Conservation (phyloP, 202 grass and related monocot species). For the Panicum hallii region DNA sequence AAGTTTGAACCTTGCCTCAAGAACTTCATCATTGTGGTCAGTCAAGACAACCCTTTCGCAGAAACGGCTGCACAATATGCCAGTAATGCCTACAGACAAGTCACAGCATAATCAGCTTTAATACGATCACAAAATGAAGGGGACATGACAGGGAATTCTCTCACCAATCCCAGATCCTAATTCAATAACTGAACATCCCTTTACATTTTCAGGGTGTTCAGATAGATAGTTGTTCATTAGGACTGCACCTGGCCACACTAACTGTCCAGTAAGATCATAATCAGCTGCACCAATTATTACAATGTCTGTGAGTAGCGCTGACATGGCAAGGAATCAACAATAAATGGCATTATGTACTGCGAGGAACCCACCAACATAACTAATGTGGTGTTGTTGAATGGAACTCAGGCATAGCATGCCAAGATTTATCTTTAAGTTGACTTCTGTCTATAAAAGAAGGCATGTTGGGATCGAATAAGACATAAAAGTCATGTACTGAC, state of each 20-base stretch:
- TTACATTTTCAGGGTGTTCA: conserved; percentile 76
- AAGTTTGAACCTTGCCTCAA: conserved; percentile 79
- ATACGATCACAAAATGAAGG: conserved; percentile 12
- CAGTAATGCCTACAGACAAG: conserved; percentile 73
- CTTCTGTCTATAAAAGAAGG: neutral
- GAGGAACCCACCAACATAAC: conserved; percentile 27
- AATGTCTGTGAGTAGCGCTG: conserved; percentile 22
- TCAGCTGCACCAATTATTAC: conserved; percentile 73
- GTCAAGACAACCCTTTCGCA: conserved; percentile 78
- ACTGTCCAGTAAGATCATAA: conserved; percentile 95
- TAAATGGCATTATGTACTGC: conserved; percentile 3
- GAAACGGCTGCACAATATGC: conserved; percentile 88
- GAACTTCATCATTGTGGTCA: conserved; percentile 96
- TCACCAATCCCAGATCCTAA: conserved; percentile 95
- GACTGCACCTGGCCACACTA: conserved; percentile 94
- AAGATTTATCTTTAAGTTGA: neutral
- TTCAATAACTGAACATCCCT: conserved; percentile 71
- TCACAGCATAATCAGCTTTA: conserved; percentile 45
- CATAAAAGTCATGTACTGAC: neutral
- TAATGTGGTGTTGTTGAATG: neutral
- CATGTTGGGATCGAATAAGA: neutral
- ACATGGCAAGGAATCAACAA: conserved; percentile 15
- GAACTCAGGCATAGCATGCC: conserved; percentile 18
- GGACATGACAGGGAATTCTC: conserved; percentile 23
- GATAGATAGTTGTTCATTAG: conserved; percentile 91